A percentile compares a stretch with the other conserved stretches of the same genome.
Conservation (phyloP, 768 basidiomycete species). For the Leccinum olivaceopallidum region DNA sequence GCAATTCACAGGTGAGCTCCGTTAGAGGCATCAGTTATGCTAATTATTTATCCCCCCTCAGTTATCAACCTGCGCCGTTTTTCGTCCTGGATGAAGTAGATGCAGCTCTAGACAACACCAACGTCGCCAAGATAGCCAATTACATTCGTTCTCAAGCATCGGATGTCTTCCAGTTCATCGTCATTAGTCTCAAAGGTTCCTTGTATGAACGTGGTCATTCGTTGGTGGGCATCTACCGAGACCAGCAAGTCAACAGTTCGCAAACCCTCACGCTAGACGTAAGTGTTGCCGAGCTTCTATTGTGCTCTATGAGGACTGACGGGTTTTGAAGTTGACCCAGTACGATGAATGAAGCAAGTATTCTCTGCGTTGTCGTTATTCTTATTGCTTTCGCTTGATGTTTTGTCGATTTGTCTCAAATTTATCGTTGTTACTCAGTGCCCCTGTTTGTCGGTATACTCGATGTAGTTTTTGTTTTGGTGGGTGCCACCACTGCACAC, state of each 20-base stretch:
- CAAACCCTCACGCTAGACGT: conserved; percentile 91
- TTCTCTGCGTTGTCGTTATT: conserved; percentile 17
- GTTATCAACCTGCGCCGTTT: conserved; percentile 96
- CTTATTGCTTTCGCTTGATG: conserved; percentile 23
- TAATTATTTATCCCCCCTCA: conserved; percentile 29
- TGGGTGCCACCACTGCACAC: neutral
- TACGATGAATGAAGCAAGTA: conserved; percentile 26
- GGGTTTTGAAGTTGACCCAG: conserved; percentile 25
- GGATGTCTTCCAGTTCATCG: conserved; percentile 89
- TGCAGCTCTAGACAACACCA: conserved; percentile 98
- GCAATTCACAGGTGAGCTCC: conserved; percentile 84
- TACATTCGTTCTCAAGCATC: conserved; percentile 89
- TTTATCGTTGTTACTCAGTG: neutral
- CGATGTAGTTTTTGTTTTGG: conserved; percentile 1
- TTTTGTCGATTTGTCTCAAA: neutral
- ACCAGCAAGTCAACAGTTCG: conserved; percentile 93
- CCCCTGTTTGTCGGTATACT: neutral
- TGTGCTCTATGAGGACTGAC: conserved; percentile 10
- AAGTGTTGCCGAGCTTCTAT: conserved; percentile 23
- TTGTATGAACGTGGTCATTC: conserved; percentile 89
- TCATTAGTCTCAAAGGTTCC: conserved; percentile 95
- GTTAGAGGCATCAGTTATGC: neutral
- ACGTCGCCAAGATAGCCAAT: conserved; percentile 92
- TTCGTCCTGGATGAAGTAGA: conserved; percentile 99
- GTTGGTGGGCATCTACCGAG: conserved; percentile 91